Base-by-base conservation (phyloP, 768 basidiomycete species). In the Vararia minispora region DNA sequence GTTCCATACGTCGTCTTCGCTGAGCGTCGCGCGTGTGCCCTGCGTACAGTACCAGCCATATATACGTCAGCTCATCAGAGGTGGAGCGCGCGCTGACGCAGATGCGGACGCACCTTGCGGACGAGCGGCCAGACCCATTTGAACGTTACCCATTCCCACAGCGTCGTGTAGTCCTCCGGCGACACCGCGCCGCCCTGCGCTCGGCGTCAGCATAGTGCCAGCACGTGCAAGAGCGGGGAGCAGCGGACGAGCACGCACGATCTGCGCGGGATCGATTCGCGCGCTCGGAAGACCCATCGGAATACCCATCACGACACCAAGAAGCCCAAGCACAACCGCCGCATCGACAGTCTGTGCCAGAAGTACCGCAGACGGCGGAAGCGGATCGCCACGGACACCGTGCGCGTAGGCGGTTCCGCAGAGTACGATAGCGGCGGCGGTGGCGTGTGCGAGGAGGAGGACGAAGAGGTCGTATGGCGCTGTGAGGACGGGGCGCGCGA, bases 121-220 rank as follows among this genome's bases (percentile, higher is more conserved):
- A 86, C 63, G 4, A 85, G 64, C 2, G 80, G 81, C 31, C 72
- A 66, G 22, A 86, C 63, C 82, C 85, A 88, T 25, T 51, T 59
- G 48, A 85, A 86, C 1, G 79, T 73, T 0, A 74, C 58, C 85
- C 85, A 86, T 28, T 71, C 69, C 61, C 71, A 73, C 11, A 89
- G 64, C 1, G 75, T 61, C 1, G 78, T 76, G 50, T 86, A 87
- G 47, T 88, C 85, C 52, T 89, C 86, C 0, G 76, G 80, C 2
- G 74, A 70, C n/a, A 78, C 57, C 3, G 65, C 58, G 13, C 52
- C 51, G 6, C 75, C 76, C 77, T 79, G 29, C 4, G 21, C 37
- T 12, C 8, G 13, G 22, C 17, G 22, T 14, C 35, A 37, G n/a
- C 37, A 39, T 35, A 21, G n/a, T 21, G 20, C 22, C 38, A 28